Evolutionary conservation across 164 flowering plant genomes (phyloP).

Genomic region (Cinnamomum micranthum): DNA sequence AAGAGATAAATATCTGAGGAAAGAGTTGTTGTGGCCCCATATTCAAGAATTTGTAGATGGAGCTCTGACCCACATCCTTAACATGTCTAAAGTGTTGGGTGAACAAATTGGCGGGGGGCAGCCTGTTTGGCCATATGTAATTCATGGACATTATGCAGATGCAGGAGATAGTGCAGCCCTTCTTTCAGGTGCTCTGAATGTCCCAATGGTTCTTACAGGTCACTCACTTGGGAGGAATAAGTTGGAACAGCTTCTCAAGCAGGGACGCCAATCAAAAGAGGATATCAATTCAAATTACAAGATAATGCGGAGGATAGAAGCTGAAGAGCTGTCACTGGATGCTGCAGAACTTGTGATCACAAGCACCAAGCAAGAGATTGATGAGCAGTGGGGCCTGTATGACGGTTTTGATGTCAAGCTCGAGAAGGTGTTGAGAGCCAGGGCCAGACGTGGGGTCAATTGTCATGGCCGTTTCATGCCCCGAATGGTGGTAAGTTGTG

Average conservation of each 20-base stretch:
- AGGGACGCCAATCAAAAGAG: slow-evolving; percentile 86
- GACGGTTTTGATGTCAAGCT: slow-evolving; percentile 96
- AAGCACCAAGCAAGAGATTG: slow-evolving; percentile 90
- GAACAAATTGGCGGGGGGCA: slow-evolving; percentile 85
- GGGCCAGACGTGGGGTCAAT: slow-evolving; percentile 75
- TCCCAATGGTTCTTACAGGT: slow-evolving; percentile 97
- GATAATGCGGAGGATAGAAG: slow-evolving; percentile 94
- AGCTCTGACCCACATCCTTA: slow-evolving; percentile 80
- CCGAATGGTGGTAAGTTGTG: slow-evolving; percentile 77
- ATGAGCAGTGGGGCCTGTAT: slow-evolving; percentile 93
- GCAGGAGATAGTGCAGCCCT: slow-evolving; percentile 97
- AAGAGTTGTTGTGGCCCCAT: slow-evolving; percentile 93
- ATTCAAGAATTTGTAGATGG: slow-evolving; percentile 98
- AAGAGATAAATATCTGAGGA: slow-evolving; percentile 73
- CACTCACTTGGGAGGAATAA: slow-evolving; percentile 99
- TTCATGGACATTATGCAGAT: slow-evolving; percentile 99
- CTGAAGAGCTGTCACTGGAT: slow-evolving; percentile 91
- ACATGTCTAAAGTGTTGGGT: slow-evolving; percentile 90
- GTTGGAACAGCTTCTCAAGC: slow-evolving; percentile 88
- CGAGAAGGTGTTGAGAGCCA: slow-evolving; percentile 83
- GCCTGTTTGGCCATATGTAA: slow-evolving; percentile 94
- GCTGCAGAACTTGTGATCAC: slow-evolving; percentile 96
- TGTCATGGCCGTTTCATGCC: slow-evolving; percentile 96
- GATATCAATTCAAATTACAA: slow-evolving; percentile 87
- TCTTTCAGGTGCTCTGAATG: slow-evolving; percentile 93